phyloP scores from a whole-genome alignment of 257 asterid genomes.

The Solanum appendiculatum region DNA sequence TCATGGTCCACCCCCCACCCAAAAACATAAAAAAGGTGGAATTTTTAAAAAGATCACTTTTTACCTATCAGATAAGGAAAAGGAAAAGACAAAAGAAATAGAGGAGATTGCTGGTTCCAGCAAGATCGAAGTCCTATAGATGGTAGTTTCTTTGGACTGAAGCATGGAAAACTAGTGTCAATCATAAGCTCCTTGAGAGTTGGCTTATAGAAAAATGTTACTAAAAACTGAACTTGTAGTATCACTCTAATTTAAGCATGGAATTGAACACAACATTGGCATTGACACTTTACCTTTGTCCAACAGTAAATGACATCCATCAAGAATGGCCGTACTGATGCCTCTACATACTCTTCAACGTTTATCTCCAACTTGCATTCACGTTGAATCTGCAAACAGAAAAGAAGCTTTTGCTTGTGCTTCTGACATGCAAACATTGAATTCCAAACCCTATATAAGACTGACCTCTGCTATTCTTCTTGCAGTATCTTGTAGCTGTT shows the following conservation, averaged over 20 bases:
- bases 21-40: background rate
- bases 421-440: background rate
- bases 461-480: slow-evolving; percentile 88
- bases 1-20: background rate
- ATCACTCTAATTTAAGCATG: background rate
- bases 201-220: background rate
- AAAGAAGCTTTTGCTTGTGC: background rate
- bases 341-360: slow-evolving; percentile 95
- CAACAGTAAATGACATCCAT: slow-evolving; percentile 98
- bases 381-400: slow-evolving; percentile 72
- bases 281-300: slow-evolving; percentile 64
- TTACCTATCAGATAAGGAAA: background rate
- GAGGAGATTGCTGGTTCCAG: background rate
- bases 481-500: slow-evolving; percentile 96
- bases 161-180: background rate
- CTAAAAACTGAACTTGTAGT: background rate
- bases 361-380: slow-evolving; percentile 92
- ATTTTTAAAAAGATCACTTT: background rate
- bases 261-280: background rate
- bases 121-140: background rate
- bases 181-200: background rate
- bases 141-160: background rate
- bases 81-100: background rate
- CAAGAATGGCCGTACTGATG: slow-evolving; percentile 74
- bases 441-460: background rate